These are phyloP conservation scores for Lactarius deliciosus DNA, from an alignment of 768 basidiomycete species.

Conservation along the genomic window DNA sequence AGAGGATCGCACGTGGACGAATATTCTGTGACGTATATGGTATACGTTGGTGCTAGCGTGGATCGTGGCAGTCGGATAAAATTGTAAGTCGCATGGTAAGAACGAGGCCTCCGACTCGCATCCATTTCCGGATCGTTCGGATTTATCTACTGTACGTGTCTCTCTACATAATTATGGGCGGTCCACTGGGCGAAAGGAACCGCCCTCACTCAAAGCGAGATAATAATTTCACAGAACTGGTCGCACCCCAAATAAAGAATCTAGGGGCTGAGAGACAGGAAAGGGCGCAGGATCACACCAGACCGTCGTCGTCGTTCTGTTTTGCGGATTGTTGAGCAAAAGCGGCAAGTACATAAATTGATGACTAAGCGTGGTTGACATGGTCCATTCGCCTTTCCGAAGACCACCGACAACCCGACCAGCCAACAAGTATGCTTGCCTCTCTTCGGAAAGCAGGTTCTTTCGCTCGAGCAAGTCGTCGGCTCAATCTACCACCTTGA, in stretches of 20 bases:
- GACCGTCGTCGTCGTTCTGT: conserved; percentile 85
- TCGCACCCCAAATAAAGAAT: conserved; percentile 36
- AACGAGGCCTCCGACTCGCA: conserved; percentile 7
- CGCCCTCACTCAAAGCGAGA: conserved; percentile 33
- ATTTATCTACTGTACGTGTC: conserved; percentile 43
- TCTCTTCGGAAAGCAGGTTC: conserved; percentile 63
- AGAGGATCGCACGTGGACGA: background rate
- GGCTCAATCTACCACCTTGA: conserved; percentile 8
- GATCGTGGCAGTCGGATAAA: background rate
- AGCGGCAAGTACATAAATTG: conserved; percentile 31
- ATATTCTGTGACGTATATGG: background rate
- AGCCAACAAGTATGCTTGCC: conserved; percentile 56
- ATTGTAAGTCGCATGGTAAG: conserved; percentile 16
- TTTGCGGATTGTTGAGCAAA: conserved; percentile 2
- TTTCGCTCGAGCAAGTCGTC: conserved; percentile 57
- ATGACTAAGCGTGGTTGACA: conserved; percentile 42
- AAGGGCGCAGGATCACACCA: conserved; percentile 37
- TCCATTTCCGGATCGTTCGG: background rate
- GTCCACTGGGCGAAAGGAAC: conserved; percentile 43
- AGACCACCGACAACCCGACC: conserved; percentile 20
- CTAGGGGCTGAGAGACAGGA: conserved; percentile 73
- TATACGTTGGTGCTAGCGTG: background rate
- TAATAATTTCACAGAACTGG: conserved; percentile 61
- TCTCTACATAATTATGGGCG: conserved; percentile 81
- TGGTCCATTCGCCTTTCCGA: conserved; percentile 8